Conservation (phyloP, 78 protist species). For the Monocercomonoides exilis region DNA sequence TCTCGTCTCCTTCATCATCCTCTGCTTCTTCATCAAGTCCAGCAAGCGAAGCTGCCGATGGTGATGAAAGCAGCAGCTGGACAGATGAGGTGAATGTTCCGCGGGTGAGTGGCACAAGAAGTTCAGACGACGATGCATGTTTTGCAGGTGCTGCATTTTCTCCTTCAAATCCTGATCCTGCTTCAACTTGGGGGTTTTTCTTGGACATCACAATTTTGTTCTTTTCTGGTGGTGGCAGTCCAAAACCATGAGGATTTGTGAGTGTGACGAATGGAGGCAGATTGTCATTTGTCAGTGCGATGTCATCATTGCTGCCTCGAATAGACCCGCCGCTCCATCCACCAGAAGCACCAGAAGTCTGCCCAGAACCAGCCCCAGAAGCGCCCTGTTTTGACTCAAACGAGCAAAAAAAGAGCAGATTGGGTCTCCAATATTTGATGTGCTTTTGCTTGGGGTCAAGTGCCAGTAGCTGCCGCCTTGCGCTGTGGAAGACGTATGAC, state of each 20-base stretch:
- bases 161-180: neutral
- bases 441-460: neutral
- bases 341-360: no score
- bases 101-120: neutral
- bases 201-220: neutral
- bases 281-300: neutral
- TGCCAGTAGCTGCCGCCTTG: neutral
- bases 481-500: neutral
- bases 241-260: neutral
- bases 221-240: neutral
- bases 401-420: neutral
- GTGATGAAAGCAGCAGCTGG: neutral
- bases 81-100: neutral
- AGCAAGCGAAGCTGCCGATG: no score
- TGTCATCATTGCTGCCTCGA: no score
- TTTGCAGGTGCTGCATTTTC: neutral
- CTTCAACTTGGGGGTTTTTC: neutral
- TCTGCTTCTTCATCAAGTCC: neutral
- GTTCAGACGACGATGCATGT: neutral
- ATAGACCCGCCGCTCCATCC: no score
- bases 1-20: neutral
- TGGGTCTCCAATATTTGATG: conserved; percentile 3
- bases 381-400: neutral
- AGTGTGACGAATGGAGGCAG: neutral
- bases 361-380: neutral